These are phyloP conservation scores for Naganishia sp. DNA, from an alignment of 1,284 basidiomycete genomes.

Conservation along the genomic window DNA sequence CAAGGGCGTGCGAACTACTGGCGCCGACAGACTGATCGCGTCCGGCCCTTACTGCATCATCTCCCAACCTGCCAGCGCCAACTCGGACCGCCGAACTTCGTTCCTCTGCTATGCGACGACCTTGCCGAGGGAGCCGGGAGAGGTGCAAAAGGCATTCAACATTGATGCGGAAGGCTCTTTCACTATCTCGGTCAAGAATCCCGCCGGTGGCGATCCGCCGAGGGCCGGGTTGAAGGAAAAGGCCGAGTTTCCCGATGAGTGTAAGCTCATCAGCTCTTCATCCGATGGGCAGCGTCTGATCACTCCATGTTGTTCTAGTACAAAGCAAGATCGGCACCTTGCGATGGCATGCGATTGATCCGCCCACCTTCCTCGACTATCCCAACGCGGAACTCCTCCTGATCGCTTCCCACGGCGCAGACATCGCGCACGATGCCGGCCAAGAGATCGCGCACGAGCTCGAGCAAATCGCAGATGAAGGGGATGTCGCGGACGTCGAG, in stretches of 20 bases:
- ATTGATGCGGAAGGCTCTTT: conserved; percentile 31
- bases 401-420: conserved; percentile 25
- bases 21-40: conserved; percentile 30
- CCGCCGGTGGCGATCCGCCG: conserved; percentile 20
- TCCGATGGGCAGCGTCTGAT: neutral
- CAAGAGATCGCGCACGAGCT: conserved; percentile 29
- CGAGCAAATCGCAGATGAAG: conserved; percentile 32
- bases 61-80: conserved; percentile 17
- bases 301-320: neutral
- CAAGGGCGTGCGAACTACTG: conserved; percentile 28
- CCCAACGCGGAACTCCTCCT: conserved; percentile 32
- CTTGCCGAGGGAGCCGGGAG: conserved; percentile 31
- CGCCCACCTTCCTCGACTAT: conserved; percentile 31
- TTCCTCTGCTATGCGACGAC: conserved; percentile 26
- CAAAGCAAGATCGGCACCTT: conserved; percentile 26
- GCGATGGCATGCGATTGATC: conserved; percentile 32
- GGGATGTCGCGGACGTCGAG: conserved; percentile 14
- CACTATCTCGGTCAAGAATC: conserved; percentile 33
- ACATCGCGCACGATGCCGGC: conserved; percentile 24
- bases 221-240: conserved; percentile 28
- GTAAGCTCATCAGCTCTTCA: conserved; percentile 15
- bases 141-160: conserved; percentile 34
- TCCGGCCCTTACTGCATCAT: conserved; percentile 31
- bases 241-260: conserved; percentile 31
- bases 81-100: conserved; percentile 17